Evolutionary conservation across 257 asterid genomes (phyloP), one percentile per base, ranked within the genome.

Genomic region (Solanum ossicruentum): DNA sequence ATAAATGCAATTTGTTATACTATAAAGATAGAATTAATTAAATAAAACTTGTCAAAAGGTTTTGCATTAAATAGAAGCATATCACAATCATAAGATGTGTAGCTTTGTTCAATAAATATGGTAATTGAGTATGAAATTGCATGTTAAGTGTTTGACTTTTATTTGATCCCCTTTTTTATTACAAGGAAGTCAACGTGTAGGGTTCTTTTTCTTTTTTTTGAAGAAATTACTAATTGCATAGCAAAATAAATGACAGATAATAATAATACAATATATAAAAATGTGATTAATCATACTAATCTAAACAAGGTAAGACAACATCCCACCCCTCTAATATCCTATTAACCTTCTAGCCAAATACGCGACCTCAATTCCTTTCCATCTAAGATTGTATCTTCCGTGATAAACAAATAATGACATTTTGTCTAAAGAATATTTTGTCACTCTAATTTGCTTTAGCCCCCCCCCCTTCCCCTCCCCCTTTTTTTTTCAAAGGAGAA

Each of bases 401-500:
- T 28, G 18, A n/a, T 72, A 45, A n/a, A 43, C 16, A 72, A 47
- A 43, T 41, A 70, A 70, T 70, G 17, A 6, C 1, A 70, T 69
- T 15, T 67, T 36, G 12, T 69, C 15, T 4, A 49, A 69, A 39
- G 15, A 69, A 15, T 32, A 67, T 67, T 16, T 32, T 41, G 75
- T 36, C 7, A 36, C 41, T 36, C 41, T 3, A 36, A 36, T 36
- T 6, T 36, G 5, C 41, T 36, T 36, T 36, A 4, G 41, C 28
- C 2, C 2, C 28, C 7, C 41, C 1, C 1, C 6, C 36, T 0
- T 0, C 36, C 36, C 36, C 32, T 3, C 39, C 41, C 0, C 1
- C 1, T 3, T 45, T 45, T 45, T 45, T 45, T 45, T 1, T 2
- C 10, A 8, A 45, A 45, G 10, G 51, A 45, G 51, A 45, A 56